These are phyloP conservation scores for Mortierella sp. DNA, from an alignment of 371 early-diverging fungal genomes.

Conservation along the genomic window DNA sequence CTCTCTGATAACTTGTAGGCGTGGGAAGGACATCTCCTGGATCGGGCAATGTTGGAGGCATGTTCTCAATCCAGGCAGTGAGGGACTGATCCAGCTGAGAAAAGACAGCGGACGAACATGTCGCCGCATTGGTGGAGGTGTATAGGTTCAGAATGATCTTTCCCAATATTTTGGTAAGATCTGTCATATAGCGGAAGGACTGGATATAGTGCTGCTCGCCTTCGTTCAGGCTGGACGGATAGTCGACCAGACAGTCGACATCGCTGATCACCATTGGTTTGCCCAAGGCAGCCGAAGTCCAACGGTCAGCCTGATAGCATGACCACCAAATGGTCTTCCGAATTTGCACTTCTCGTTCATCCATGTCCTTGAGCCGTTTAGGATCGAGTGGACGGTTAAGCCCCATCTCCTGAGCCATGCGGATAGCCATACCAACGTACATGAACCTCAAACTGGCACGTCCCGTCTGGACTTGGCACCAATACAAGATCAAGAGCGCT, in stretches of 20 bases:
- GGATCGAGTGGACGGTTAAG: constrained; percentile 58
- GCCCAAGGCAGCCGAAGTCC: constrained; percentile 56
- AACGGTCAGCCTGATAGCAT: constrained; percentile 70
- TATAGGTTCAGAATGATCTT: constrained; percentile 65
- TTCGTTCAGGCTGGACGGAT: constrained; percentile 58
- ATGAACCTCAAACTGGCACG: constrained; percentile 67
- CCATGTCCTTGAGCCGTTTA: constrained; percentile 59
- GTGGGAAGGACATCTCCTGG: neutral
- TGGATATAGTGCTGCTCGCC: constrained; percentile 61
- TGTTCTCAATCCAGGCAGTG: constrained; percentile 61
- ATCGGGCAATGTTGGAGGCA: constrained; percentile 54
- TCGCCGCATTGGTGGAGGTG: constrained; percentile 57
- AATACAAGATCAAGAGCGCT: constrained; percentile 68
- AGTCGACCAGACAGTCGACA: constrained; percentile 68
- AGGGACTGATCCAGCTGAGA: constrained; percentile 64
- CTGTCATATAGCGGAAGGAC: constrained; percentile 60
- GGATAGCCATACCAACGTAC: constrained; percentile 69
- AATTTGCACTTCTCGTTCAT: constrained; percentile 62
- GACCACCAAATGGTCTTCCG: constrained; percentile 74
- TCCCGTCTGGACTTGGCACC: constrained; percentile 69
- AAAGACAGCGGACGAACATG: constrained; percentile 59
- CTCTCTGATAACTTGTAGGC: constrained; percentile 39
- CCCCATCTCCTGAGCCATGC: constrained; percentile 74
- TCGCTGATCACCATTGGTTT: constrained; percentile 59
- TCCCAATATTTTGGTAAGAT: constrained; percentile 65